These are phyloP conservation scores for Seiridium unicorne DNA, from an alignment of 2,329 filamentous ascomycete genomes.

Conservation along the genomic window DNA sequence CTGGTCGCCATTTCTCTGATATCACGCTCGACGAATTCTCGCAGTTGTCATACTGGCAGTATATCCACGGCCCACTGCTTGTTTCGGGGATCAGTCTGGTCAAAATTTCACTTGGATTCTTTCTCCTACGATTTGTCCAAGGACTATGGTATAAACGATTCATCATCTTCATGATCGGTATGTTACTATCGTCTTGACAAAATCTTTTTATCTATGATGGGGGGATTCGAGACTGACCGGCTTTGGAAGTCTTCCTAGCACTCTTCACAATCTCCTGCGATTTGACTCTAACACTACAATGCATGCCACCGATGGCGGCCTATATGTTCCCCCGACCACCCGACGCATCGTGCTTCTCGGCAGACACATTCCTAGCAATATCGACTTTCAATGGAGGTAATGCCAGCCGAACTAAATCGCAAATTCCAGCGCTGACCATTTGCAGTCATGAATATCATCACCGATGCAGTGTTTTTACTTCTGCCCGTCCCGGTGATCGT, in stretches of 20 bases:
- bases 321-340: constrained; percentile 3
- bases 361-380: constrained; percentile 2
- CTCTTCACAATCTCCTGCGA: constrained; percentile 10
- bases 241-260: constrained; percentile 3
- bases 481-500: constrained; percentile 10
- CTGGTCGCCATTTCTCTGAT: constrained; percentile 6
- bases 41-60: constrained; percentile 7
- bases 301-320: not conserved
- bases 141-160: constrained; percentile 7
- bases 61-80: constrained; percentile 8
- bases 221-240: not conserved
- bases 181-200: no score
- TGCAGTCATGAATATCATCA: constrained; percentile 9
- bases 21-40: constrained; percentile 5
- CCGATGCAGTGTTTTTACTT: constrained; percentile 9
- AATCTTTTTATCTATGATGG: not conserved
- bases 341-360: constrained; percentile 4
- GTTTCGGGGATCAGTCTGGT: constrained; percentile 12
- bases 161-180: constrained; percentile 9
- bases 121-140: constrained; percentile 10
- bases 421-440: not conserved
- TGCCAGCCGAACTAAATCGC: not conserved
- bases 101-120: constrained; percentile 11
- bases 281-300: constrained; percentile 7
- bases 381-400: constrained; percentile 9